phyloP scores from a whole-genome alignment of 805 yeast species.

The Zygoascus biomembranicola region DNA sequence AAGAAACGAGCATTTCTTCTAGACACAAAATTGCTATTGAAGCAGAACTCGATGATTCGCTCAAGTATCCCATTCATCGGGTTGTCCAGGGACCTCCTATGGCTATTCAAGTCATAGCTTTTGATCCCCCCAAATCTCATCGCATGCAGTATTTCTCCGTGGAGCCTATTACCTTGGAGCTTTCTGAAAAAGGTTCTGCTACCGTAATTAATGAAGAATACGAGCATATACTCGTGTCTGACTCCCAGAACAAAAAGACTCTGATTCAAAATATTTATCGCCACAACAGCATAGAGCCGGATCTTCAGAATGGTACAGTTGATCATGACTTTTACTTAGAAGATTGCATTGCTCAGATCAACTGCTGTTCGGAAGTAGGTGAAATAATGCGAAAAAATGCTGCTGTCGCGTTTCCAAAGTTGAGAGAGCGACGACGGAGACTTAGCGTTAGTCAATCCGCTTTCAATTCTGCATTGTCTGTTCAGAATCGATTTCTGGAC shows the following conservation, averaged over 20 bases:
- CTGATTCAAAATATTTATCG: slow-evolving; percentile 15
- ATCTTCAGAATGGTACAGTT: background rate
- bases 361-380: slow-evolving; percentile 30
- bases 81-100: background rate
- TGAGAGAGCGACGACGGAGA: slow-evolving; percentile 7
- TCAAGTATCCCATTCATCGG: slow-evolving; percentile 9
- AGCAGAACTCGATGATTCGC: slow-evolving; percentile 9
- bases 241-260: slow-evolving; percentile 10
- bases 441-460: slow-evolving; percentile 19
- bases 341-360: slow-evolving; percentile 28
- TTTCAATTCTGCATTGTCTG: slow-evolving; percentile 12
- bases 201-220: slow-evolving; percentile 21
- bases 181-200: slow-evolving; percentile 26
- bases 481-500: slow-evolving; percentile 8
- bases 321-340: slow-evolving; percentile 8
- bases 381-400: slow-evolving; percentile 20
- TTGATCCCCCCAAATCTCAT: slow-evolving; percentile 61
- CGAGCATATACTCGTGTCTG: slow-evolving; percentile 24
- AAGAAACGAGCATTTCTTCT: background rate
- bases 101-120: slow-evolving; percentile 36
- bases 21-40: background rate
- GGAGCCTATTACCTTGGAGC: slow-evolving; percentile 60
- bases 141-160: slow-evolving; percentile 71
- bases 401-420: slow-evolving; percentile 19
- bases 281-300: slow-evolving; percentile 15